Conservation (phyloP, 2,329 filamentous ascomycete genomes). For the Verticillium albo-atrum region DNA sequence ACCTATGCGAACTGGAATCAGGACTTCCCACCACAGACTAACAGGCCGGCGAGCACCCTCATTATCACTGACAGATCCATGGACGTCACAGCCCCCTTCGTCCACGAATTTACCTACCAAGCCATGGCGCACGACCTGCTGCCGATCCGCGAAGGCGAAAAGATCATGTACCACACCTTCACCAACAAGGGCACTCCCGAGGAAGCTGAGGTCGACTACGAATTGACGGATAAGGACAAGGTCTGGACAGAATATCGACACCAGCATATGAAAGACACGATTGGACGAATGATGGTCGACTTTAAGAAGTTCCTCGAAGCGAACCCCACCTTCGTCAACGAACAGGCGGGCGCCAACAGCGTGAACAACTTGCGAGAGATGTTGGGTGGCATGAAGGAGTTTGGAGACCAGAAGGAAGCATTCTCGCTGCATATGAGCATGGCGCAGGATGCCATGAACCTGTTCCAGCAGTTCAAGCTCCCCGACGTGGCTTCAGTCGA, state of each 20-base stretch:
- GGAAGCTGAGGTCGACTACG: constrained; percentile 82
- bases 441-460: constrained; percentile 96
- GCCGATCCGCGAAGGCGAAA: constrained; percentile 82
- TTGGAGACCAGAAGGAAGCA: constrained; percentile 90
- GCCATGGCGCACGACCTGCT: constrained; percentile 95
- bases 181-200: constrained; percentile 69
- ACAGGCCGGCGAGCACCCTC: constrained; percentile 75
- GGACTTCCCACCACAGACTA: constrained; percentile 76
- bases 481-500: constrained; percentile 84
- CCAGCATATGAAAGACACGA: constrained; percentile 95
- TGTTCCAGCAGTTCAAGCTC: constrained; percentile 80
- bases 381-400: constrained; percentile 90
- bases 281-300: constrained; percentile 86
- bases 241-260: constrained; percentile 96
- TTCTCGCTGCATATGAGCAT: constrained; percentile 94
- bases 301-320: constrained; percentile 88
- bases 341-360: constrained; percentile 64
- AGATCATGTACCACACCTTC: constrained; percentile 76
- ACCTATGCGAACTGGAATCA: constrained; percentile 79
- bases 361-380: constrained; percentile 95
- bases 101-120: constrained; percentile 98
- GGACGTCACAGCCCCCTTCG: constrained; percentile 80
- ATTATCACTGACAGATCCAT: constrained; percentile 89
- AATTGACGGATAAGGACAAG: constrained; percentile 83
- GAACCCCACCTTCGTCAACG: constrained; percentile 87